phyloP scores from a whole-genome alignment of 2,329 filamentous ascomycete genomes.

The Tolypocladium pustulatum region DNA sequence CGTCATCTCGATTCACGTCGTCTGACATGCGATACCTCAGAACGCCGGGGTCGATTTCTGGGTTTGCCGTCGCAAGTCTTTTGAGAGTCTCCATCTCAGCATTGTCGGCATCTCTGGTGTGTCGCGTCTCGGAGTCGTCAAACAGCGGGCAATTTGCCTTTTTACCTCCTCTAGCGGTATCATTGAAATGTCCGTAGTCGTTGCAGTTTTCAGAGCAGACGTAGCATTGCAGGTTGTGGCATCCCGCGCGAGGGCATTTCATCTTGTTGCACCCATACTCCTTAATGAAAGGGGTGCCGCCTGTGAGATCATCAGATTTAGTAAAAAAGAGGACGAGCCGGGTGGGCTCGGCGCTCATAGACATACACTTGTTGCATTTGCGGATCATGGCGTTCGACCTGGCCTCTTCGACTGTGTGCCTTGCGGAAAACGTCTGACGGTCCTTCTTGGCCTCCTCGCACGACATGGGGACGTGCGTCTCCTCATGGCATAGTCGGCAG shows the following conservation, averaged over 20 bases:
- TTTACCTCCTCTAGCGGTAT: conserved; percentile 33
- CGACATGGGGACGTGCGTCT: conserved; percentile 61
- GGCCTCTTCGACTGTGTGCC: conserved; percentile 68
- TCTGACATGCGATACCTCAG: conserved; percentile 51
- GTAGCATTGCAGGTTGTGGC: conserved; percentile 51
- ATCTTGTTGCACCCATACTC: conserved; percentile 77
- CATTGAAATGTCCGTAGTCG: conserved; percentile 62
- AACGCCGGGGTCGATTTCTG: conserved; percentile 44
- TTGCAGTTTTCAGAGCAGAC: conserved; percentile 56
- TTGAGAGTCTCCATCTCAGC: conserved; percentile 50
- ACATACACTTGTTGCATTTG: conserved; percentile 55
- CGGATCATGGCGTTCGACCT: conserved; percentile 74
- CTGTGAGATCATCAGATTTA: conserved; percentile 17
- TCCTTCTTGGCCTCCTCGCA: conserved; percentile 59
- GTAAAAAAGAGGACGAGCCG: not conserved
- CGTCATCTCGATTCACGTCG: conserved; percentile 33
- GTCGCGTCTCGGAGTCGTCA: conserved; percentile 49
- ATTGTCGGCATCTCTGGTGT: conserved; percentile 50
- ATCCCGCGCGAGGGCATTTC: conserved; percentile 49
- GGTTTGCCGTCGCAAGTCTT: conserved; percentile 46
- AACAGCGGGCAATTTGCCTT: conserved; percentile 55
- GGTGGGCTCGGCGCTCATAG: too few relatives aligned
- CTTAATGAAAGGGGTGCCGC: conserved; percentile 70
- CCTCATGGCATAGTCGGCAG: conserved; percentile 57
- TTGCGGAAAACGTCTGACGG: conserved; percentile 41